Evolutionary conservation across 495 filamentous ascomycete genomes (phyloP).

Genomic region (Talaromyces wortmannii): DNA sequence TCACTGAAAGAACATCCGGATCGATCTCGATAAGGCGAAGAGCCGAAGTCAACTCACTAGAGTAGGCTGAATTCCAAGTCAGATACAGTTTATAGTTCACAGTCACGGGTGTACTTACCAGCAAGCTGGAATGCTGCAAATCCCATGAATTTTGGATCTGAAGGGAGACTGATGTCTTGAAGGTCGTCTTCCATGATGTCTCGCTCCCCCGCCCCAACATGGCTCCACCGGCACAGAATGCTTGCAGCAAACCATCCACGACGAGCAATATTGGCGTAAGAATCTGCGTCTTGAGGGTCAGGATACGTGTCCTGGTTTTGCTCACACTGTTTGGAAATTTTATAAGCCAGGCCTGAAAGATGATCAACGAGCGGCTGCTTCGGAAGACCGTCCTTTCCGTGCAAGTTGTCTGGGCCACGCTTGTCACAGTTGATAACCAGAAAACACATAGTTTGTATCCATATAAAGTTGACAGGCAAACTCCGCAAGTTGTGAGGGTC

Average conservation of each 20-base stretch:
- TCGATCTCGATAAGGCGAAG: constrained; percentile 3
- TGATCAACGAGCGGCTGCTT: constrained; percentile 36
- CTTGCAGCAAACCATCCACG: constrained; percentile 71
- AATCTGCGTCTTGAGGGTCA: constrained; percentile 51
- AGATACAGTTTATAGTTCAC: not conserved
- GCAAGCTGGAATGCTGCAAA: constrained; percentile 56
- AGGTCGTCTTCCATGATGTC: constrained; percentile 42
- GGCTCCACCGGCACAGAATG: constrained; percentile 70
- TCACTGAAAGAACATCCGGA: not conserved
- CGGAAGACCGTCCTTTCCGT: constrained; percentile 33
- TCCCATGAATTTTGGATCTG: constrained; percentile 60
- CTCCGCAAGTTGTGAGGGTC: constrained; percentile 32
- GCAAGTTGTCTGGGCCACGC: constrained; percentile 38
- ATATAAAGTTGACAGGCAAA: constrained; percentile 30
- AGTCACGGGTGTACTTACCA: constrained; percentile 46
- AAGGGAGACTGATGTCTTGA: constrained; percentile 41
- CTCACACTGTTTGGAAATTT: constrained; percentile 32
- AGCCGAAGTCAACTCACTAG: constrained; percentile 8
- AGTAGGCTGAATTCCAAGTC: constrained; percentile 27
- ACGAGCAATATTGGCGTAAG: constrained; percentile 61
- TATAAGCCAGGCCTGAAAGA: constrained; percentile 31
- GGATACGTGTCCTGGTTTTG: constrained; percentile 28
- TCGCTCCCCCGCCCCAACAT: constrained; percentile 59
- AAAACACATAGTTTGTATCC: constrained; percentile 35
- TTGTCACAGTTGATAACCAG: constrained; percentile 40